Conservation (phyloP, 2,329 filamentous ascomycete species). For the Sarocladium kiliense region DNA sequence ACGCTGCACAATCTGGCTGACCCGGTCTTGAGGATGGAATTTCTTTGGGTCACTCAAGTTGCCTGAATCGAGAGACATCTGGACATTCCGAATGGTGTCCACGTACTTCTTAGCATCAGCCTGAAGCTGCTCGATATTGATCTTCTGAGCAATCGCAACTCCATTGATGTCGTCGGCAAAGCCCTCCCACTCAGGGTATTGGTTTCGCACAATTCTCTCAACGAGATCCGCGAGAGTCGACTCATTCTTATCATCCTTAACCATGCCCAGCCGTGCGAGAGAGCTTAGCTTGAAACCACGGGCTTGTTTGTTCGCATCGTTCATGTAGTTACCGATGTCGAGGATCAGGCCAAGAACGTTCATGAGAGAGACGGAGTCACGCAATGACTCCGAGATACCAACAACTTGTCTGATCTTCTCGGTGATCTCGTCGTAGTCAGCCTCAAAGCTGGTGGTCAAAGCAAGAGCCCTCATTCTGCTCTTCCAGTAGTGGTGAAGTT, state of each 20-base stretch:
- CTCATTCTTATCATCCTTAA: conserved; percentile 99
- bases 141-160: conserved; percentile 75
- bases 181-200: conserved; percentile 92
- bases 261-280: conserved; percentile 87
- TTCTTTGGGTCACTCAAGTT: conserved; percentile 95
- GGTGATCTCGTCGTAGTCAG: conserved; percentile 88
- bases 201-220: conserved; percentile 91
- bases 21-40: conserved; percentile 95
- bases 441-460: conserved; percentile 76
- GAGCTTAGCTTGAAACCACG: conserved; percentile 97
- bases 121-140: conserved; percentile 91
- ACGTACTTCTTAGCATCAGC: conserved; percentile 88
- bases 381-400: conserved; percentile 77
- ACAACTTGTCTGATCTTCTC: conserved; percentile 83
- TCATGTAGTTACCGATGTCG: conserved; percentile 99
- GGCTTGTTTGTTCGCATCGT: conserved; percentile 97
- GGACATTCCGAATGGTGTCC: conserved; percentile 89
- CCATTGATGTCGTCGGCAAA: conserved; percentile 81
- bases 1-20: conserved; percentile 84
- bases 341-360: conserved; percentile 93
- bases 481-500: conserved; percentile 98
- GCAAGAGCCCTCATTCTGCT: conserved; percentile 88
- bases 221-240: conserved; percentile 93
- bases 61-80: conserved; percentile 84
- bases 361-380: conserved; percentile 90